phyloP scores from a whole-genome alignment of 345 rosid genomes.

The Lagerstroemia speciosa region DNA sequence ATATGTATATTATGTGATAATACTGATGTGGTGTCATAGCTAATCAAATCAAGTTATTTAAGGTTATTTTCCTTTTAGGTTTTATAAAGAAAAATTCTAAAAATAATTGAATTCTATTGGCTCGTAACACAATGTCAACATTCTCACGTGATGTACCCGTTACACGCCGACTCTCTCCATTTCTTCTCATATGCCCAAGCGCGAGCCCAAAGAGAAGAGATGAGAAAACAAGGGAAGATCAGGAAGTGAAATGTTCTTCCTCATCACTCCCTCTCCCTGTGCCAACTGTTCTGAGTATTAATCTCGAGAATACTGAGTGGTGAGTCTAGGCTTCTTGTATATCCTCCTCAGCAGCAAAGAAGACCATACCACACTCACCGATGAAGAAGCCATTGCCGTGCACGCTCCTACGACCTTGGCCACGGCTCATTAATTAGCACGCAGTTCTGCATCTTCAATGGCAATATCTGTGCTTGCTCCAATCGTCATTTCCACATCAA shows the following conservation, averaged over 20 bases:
- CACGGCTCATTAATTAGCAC: slow-evolving; percentile 81
- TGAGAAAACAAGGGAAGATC: too few species aligned
- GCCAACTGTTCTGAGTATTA: slow-evolving; percentile 54
- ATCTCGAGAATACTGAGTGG: slow-evolving; percentile 78
- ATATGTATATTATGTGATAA: too few species aligned
- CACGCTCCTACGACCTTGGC: slow-evolving; percentile 80
- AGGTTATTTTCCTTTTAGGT: too few species aligned
- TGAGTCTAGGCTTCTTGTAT: slow-evolving; percentile 78
- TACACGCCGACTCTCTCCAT: too few species aligned
- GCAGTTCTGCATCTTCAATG: slow-evolving; percentile 90
- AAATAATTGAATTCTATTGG: too few species aligned
- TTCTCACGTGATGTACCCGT: too few species aligned
- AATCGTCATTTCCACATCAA: slow-evolving; percentile 96
- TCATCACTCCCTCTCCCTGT: neutral
- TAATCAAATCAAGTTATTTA: too few species aligned
- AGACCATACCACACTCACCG: slow-evolving; percentile 98
- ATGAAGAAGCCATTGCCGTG: slow-evolving; percentile 94
- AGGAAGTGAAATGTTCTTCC: neutral
- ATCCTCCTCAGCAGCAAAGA: slow-evolving; percentile 72
- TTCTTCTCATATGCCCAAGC: slow-evolving; percentile 7
- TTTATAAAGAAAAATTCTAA: too few species aligned
- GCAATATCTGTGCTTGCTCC: slow-evolving; percentile 98
- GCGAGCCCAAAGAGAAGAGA: neutral
- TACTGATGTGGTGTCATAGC: too few species aligned
- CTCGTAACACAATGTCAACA: too few species aligned